phyloP scores from a whole-genome alignment of 2,329 filamentous ascomycete species.

The Neoarthrinium moseri region DNA sequence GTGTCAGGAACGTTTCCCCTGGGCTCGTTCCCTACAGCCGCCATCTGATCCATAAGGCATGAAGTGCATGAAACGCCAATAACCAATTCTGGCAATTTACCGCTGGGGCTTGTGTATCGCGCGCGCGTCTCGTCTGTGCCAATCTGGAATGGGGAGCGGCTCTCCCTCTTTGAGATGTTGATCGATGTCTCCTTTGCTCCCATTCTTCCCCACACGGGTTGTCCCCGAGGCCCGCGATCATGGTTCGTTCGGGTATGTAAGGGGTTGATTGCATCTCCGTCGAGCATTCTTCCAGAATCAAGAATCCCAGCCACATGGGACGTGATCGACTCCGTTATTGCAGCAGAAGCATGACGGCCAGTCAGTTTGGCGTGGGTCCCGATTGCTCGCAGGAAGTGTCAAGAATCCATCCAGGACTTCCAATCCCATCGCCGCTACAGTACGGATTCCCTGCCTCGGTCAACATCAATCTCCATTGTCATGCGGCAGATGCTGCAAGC shows the following conservation, averaged over 20 bases:
- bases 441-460: too few species aligned
- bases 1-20: not conserved
- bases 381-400: not conserved
- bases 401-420: not conserved
- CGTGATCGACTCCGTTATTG: too few species aligned
- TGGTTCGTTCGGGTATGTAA: not conserved
- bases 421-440: not conserved
- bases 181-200: not conserved
- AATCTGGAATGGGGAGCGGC: not conserved
- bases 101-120: conserved; percentile 4
- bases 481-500: not conserved
- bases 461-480: conserved; percentile 1
- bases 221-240: conserved; percentile 4
- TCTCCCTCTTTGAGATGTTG: too few species aligned
- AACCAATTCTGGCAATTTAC: conserved; percentile 1
- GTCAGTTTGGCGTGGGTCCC: not conserved
- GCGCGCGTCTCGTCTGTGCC: conserved; percentile 1
- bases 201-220: conserved; percentile 1
- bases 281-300: conserved; percentile 5
- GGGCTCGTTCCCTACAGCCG: not conserved
- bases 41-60: conserved; percentile 3
- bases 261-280: not conserved
- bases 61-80: conserved; percentile 9
- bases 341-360: not conserved
- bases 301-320: too few species aligned